Evolutionary conservation across 2,329 filamentous ascomycete species (phyloP).

Genomic region (Epichloe elymi): DNA sequence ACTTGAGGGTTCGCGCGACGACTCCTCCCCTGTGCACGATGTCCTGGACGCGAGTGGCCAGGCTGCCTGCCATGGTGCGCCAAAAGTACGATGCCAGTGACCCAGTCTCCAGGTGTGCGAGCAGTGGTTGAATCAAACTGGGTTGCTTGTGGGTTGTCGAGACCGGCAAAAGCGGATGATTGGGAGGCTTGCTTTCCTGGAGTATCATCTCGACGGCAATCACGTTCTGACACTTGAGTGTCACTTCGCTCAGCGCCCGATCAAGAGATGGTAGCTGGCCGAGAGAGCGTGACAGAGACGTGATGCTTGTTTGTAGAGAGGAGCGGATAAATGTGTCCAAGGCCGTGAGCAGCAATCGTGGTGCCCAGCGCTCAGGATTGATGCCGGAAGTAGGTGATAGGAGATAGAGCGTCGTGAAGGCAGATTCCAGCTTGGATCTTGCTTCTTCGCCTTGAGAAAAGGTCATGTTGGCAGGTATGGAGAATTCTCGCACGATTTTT

Average conservation of each 20-base stretch:
- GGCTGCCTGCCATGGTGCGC: slow-evolving; percentile 68
- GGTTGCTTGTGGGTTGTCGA: slow-evolving; percentile 23
- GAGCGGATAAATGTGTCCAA: slow-evolving; percentile 75
- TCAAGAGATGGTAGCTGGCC: slow-evolving; percentile 73
- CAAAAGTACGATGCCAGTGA: slow-evolving; percentile 88
- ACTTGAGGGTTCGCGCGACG: slow-evolving; percentile 64
- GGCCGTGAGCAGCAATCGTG: slow-evolving; percentile 59
- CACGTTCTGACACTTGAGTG: slow-evolving; percentile 76
- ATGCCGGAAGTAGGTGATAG: slow-evolving; percentile 53
- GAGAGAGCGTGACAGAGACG: slow-evolving; percentile 61
- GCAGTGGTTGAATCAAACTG: slow-evolving; percentile 57
- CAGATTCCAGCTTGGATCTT: slow-evolving; percentile 59
- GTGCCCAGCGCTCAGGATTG: slow-evolving; percentile 44
- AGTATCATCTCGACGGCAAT: slow-evolving; percentile 77
- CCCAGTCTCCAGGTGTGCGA: slow-evolving; percentile 71
- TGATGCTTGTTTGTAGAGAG: slow-evolving; percentile 64
- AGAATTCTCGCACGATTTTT: slow-evolving; percentile 74
- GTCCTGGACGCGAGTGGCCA: slow-evolving; percentile 69
- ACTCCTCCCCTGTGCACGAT: slow-evolving; percentile 73
- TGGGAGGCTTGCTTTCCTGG: slow-evolving; percentile 50
- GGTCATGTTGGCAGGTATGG: slow-evolving; percentile 44
- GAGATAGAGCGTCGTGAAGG: slow-evolving; percentile 64
- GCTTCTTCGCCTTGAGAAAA: slow-evolving; percentile 60
- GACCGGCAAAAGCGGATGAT: slow-evolving; percentile 49
- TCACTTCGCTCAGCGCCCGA: slow-evolving; percentile 67